Base-by-base conservation (phyloP, 192 early-diverging fungal genomes). In the Physocladia obscura region DNA sequence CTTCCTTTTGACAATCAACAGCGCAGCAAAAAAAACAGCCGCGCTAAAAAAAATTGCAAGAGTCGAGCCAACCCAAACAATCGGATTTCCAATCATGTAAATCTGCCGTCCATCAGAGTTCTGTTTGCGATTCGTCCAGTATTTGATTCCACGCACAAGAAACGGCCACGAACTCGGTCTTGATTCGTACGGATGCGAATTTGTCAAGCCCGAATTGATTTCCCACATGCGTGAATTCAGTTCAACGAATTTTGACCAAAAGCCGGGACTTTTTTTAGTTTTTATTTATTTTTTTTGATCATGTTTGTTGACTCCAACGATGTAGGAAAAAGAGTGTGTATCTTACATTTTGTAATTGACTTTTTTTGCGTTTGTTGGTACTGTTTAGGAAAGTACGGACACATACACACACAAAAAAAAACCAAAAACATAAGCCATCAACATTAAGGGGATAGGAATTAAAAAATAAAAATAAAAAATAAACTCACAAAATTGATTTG, bases 41-140 rank as follows among this genome's bases (percentile, higher is more conserved):
- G 75, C 27, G 48, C 71, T 77, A n/a, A 3, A 76, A 24, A 55
- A 82, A 32, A 30, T 69, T 22, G 15, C 37, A 17, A n/a, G 54
- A 19, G n/a, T 71, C 71, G n/a, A 44, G 6, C 54, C 49, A 72
- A 44, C 11, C 84, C 84, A 85, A 3, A 81, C 69, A 39, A 84
- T 5, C 15, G 84, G 84, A 51, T 85, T 85, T 4, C 84, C 84
- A 54, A 80, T 69, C 47, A 85, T 61, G 47, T 85, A 83, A 32
- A 85, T 77, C 47, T 73, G 59, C 21, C 77, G 56, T 6, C 60
- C 60, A 58, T 31, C 22, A 4, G 21, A 17, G 35, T 34, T 48
- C n/a, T 54, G 26, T 24, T 70, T 77, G 57, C 80, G 83, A 3
- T 69, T 26, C 36, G 69, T 74, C 84, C 84, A 85, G 49, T 84